Base-by-base conservation (phyloP, 179 eudicot species). In the Beta lomatogona region DNA sequence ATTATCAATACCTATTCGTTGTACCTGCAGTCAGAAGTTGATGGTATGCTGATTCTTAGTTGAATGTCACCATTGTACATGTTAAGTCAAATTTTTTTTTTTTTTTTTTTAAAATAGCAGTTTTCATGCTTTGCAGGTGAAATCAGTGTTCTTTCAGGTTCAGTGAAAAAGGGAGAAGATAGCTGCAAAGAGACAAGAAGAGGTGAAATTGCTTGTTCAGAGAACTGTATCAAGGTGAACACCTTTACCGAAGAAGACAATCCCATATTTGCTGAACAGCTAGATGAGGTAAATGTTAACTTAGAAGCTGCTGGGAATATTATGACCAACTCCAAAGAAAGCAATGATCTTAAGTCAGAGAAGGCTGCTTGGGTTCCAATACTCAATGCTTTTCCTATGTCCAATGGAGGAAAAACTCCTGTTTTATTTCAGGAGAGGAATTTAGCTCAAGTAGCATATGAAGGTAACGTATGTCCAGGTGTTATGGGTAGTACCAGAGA, bases 21-120 rank as follows among this genome's bases (percentile, higher is more conserved):
- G 57, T 52, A 65, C 65, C 46, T 41, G 45, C 73, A 60, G 41
- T 53, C 75, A 31, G 55, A 61, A 75, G 41, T 68, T 67, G 63
- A 57, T 66, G 82, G 86, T 83, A 75, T 79, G 77, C 21, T 6
- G 0, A 13, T 0, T 59, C 15, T 70, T 70, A n/a, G 28, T 70
- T 50, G 5, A 63, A 14, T 79, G 50, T 48, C 45, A n/a, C 21
- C 28, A 18, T 22, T 54, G 16, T 59, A 60, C 60, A 10, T 59
- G 59, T 15, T 48, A 16, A 53, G 16, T 64, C 46, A 41, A 25
- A 0, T 46, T 70, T 19, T 52, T 5, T 36, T 19, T 80, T 13
- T 25, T 46, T 70, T 19, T 52, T 5, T 36, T 19, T 80, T 13
- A 46, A 48, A 28, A 18, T 73, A 58, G 4, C 36, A 19, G n/a